Percentiles rank a stretch among this genome's conserved stretches.
phyloP scores from a whole-genome alignment of 2,329 filamentous ascomycete genomes.

The Acephala macrosclerotiorum region DNA sequence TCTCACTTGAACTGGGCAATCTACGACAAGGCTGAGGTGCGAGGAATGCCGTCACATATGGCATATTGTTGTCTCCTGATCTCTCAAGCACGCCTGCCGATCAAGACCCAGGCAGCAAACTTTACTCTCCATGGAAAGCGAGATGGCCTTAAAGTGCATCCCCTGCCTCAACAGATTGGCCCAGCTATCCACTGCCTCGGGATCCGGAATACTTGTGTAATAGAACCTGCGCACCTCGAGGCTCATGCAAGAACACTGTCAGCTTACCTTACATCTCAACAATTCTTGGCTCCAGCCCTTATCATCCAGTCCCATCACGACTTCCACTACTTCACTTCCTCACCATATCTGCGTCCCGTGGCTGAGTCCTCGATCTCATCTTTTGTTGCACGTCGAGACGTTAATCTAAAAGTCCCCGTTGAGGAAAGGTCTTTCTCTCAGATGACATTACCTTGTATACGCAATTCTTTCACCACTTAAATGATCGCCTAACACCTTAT shows the following conservation, averaged over 20 bases:
- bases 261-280: not conserved
- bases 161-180: not conserved
- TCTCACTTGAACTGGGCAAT: constrained; percentile 40
- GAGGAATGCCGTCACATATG: not conserved
- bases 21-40: constrained; percentile 16
- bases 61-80: not conserved
- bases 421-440: not conserved
- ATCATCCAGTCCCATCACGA: not conserved
- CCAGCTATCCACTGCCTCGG: not conserved
- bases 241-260: not conserved
- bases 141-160: not conserved
- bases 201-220: not conserved
- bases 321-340: not conserved
- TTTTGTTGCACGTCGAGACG: constrained; percentile 8
- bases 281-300: not conserved
- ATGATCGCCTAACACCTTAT: not conserved
- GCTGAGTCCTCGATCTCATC: not conserved
- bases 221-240: not conserved
- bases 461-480: not conserved
- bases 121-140: not conserved
- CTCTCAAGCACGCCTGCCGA: not conserved
- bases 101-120: not conserved
- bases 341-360: not conserved
- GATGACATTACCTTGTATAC: constrained; percentile 4
- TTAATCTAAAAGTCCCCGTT: constrained; percentile 5